Evolutionary conservation across 441 rosid genomes (phyloP), one percentile per base, ranked within the genome.

Genomic region (Macaranga tanarius): DNA sequence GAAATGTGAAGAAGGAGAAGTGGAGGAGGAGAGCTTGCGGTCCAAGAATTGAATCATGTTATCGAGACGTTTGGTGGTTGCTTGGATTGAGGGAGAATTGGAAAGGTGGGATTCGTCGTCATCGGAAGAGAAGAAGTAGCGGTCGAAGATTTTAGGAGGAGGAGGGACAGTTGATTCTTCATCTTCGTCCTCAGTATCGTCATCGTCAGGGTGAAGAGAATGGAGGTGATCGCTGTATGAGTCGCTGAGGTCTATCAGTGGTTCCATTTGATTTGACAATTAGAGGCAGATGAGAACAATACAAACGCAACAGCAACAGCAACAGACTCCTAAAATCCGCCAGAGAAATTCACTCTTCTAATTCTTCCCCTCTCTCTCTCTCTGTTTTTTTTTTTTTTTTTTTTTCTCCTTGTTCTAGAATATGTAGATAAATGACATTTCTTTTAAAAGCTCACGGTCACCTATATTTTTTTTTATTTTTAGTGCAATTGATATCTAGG

Each of bases 31-130:
- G 62, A 92, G 91, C 74, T 90, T 84, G 28, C 96, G 86, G 84
- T 94, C 96, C 9, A 94, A 84, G 83, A 94, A 92, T 16, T 90
- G 91, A 77, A 92, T 87, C 97, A 90, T 94, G 89, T 81, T 84
- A 72, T 94, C 97, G 75, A 92, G 92, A 62, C 96, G 93, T 52
- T 81, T 86, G 80, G 79, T 77, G 65, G 91, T 84, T 75, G 89
- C 81, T 62, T 87, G 85, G 67, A 88, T 62, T 23, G 91, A 85
- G 60, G 84, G 75, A 61, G 69, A 64, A 62, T 73, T 73, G 34
- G 75, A 75, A 40, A 77, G 81, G 44, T 75, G 86, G 0, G 87
- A 76, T 9, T 83, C 92, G 2, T 83, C 92, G 2, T 86, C 92
- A 26, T 72, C 89, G 11, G 88, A 79, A 25, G 86, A 75, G 6